Evolutionary conservation across 1,284 basidiomycete species (phyloP).

Genomic region (Cryptococcus sp.): DNA sequence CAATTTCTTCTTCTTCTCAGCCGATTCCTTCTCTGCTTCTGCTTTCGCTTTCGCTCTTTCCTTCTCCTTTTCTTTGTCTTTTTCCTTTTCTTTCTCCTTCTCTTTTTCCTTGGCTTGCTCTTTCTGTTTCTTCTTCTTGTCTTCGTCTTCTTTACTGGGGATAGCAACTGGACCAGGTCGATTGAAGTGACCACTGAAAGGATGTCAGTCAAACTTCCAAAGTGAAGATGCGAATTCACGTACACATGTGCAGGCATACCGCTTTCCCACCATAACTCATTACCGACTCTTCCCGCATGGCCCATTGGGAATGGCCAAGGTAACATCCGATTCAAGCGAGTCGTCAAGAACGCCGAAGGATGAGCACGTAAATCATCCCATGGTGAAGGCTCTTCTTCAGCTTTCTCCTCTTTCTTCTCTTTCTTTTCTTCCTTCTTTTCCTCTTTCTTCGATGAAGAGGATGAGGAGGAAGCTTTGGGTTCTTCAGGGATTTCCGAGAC

Average conservation of each 20-base stretch:
- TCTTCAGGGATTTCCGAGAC: slow-evolving; percentile 14
- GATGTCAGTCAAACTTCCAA: not conserved
- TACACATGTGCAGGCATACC: slow-evolving; percentile 35
- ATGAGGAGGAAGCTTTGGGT: slow-evolving; percentile 16
- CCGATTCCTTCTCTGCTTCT: slow-evolving; percentile 9
- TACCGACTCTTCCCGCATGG: slow-evolving; percentile 12
- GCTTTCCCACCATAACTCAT: slow-evolving; percentile 40
- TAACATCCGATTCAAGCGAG: slow-evolving; percentile 22
- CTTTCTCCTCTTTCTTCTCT: slow-evolving; percentile 4
- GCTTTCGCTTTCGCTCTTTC: slow-evolving; percentile 10
- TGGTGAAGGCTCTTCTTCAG: slow-evolving; percentile 14
- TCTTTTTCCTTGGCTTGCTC: slow-evolving; percentile 15
- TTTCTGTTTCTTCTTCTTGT: slow-evolving; percentile 11
- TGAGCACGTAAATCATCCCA: slow-evolving; percentile 36
- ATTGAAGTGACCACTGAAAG: slow-evolving; percentile 33
- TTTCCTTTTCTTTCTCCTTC: slow-evolving; percentile 17
- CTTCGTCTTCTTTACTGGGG: slow-evolving; percentile 11
- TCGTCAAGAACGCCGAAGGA: slow-evolving; percentile 35
- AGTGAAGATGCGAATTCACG: slow-evolving; percentile 3
- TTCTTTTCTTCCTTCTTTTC: slow-evolving; percentile 20
- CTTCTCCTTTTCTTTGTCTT: slow-evolving; percentile 14
- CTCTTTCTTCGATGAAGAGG: slow-evolving; percentile 9
- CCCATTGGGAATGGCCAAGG: slow-evolving; percentile 39
- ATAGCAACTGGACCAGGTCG: slow-evolving; percentile 14
- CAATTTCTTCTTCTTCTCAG: slow-evolving; percentile 6